Evolutionary conservation across 441 rosid genomes (phyloP).

Genomic region (Daphne laureola): DNA sequence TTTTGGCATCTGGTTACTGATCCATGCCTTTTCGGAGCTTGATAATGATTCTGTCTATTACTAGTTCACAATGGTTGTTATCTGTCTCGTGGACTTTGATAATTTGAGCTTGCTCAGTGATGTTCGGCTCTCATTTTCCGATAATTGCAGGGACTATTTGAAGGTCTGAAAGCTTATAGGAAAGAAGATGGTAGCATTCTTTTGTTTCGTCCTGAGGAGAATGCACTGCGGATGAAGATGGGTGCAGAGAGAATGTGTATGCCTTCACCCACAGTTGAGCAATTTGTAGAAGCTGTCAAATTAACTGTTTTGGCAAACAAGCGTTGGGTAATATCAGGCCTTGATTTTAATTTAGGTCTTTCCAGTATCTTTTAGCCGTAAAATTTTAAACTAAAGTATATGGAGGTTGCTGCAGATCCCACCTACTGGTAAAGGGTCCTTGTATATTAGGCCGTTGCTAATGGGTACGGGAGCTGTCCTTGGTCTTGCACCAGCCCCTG

Average conservation of each 20-base stretch:
- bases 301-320: constrained; percentile 58
- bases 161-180: constrained; percentile 71
- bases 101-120: no score
- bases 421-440: constrained; percentile 64
- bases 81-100: no score
- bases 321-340: constrained; percentile 45
- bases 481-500: constrained; percentile 77
- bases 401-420: constrained; percentile 41
- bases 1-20: neutral
- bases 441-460: constrained; percentile 59
- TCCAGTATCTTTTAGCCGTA: constrained; percentile 2
- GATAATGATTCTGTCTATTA: no score
- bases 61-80: no score
- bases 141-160: constrained; percentile 51
- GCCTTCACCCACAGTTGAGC: constrained; percentile 62
- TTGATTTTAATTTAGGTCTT: neutral
- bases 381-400: constrained; percentile 8
- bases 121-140: neutral
- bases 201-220: constrained; percentile 71
- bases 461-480: constrained; percentile 77
- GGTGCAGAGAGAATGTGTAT: constrained; percentile 81
- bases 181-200: constrained; percentile 45
- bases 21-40: no score
- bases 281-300: constrained; percentile 65
- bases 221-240: constrained; percentile 53